A percentile compares a stretch with the other conserved stretches of the same genome.
These are phyloP conservation scores for Herpetomonas samuelpessoai DNA, from an alignment of 208 protist genomes.

Conservation along the genomic window DNA sequence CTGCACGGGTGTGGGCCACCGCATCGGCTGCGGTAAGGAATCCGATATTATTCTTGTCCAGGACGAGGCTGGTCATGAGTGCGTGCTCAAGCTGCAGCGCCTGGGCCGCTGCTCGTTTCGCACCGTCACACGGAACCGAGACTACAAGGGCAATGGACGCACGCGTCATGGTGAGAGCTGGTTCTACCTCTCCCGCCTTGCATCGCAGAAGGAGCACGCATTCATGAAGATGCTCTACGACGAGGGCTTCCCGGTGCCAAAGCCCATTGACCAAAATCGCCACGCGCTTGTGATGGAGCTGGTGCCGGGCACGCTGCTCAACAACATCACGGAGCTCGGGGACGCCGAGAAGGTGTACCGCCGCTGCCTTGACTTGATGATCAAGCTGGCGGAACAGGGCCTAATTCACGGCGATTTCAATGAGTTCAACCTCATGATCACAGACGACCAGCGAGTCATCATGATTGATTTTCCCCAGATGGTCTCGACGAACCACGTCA, in stretches of 20 bases:
- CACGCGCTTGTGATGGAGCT: slow-evolving; percentile 98
- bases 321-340: slow-evolving; percentile 87
- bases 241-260: slow-evolving; percentile 96
- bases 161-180: slow-evolving; percentile 92
- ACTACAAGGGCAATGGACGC: slow-evolving; percentile 92
- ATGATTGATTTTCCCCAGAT: slow-evolving; percentile 99
- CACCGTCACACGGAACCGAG: slow-evolving; percentile 95
- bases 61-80: slow-evolving; percentile 75
- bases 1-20: slow-evolving; percentile 90
- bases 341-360: slow-evolving; percentile 90
- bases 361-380: slow-evolving; percentile 91
- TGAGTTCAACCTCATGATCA: slow-evolving; percentile 99
- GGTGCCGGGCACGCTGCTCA: slow-evolving; percentile 92
- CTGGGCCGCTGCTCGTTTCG: slow-evolving; percentile 98
- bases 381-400: slow-evolving; percentile 92
- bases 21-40: slow-evolving; percentile 99
- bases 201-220: slow-evolving; percentile 97
- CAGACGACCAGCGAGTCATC: slow-evolving; percentile 88
- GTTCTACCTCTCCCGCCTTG: slow-evolving; percentile 98
- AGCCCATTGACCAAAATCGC: slow-evolving; percentile 97
- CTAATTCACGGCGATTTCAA: slow-evolving; percentile 99
- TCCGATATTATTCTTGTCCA: slow-evolving; percentile 95
- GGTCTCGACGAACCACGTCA: slow-evolving; percentile 95
- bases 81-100: slow-evolving; percentile 94
- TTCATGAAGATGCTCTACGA: slow-evolving; percentile 98